Evolutionary conservation across 306 rosid species (phyloP).

Genomic region (Heteromeles arbutifolia): DNA sequence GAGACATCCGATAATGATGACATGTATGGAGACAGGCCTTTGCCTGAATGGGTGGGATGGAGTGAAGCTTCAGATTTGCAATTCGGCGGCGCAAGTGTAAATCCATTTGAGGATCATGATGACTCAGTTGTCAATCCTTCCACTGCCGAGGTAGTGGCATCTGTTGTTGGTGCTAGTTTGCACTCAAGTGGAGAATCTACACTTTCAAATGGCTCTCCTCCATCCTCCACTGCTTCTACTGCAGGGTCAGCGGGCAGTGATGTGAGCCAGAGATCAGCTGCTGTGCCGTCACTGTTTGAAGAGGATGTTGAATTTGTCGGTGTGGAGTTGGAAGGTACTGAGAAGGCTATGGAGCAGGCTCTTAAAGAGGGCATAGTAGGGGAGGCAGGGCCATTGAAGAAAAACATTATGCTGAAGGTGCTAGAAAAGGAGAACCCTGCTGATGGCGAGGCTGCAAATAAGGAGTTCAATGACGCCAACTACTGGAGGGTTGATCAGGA

Average conservation of each 20-base stretch:
- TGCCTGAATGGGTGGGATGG: conserved; percentile 97
- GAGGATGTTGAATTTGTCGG: conserved; percentile 97
- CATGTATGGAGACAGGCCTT: conserved; percentile 63
- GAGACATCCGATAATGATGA: conserved; percentile 66
- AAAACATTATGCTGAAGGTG: conserved; percentile 46
- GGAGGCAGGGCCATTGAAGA: conserved; percentile 98
- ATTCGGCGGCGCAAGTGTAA: conserved; percentile 56
- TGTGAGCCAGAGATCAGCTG: conserved; percentile 39
- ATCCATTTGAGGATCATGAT: conserved; percentile 73
- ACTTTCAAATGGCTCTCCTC: conserved; percentile 61
- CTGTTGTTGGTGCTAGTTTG: conserved; percentile 34
- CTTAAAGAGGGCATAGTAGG: conserved; percentile 97
- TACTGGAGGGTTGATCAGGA: conserved; percentile 99
- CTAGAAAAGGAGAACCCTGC: conserved; percentile 66
- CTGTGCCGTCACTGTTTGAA: conserved; percentile 79
- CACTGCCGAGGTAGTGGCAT: conserved; percentile 31
- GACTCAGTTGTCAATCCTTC: conserved; percentile 32
- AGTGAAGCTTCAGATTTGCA: conserved; percentile 67
- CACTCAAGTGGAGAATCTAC: conserved; percentile 37
- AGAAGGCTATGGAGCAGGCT: conserved; percentile 98
- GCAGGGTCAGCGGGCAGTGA: conserved; percentile 40
- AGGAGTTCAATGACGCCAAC: conserved; percentile 93
- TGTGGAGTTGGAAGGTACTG: conserved; percentile 86
- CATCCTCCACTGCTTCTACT: conserved; percentile 32
- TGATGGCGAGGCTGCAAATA: conserved; percentile 60